phyloP scores from a whole-genome alignment of 2,329 filamentous ascomycete species.

The Zymoseptoria pseudotritici region DNA sequence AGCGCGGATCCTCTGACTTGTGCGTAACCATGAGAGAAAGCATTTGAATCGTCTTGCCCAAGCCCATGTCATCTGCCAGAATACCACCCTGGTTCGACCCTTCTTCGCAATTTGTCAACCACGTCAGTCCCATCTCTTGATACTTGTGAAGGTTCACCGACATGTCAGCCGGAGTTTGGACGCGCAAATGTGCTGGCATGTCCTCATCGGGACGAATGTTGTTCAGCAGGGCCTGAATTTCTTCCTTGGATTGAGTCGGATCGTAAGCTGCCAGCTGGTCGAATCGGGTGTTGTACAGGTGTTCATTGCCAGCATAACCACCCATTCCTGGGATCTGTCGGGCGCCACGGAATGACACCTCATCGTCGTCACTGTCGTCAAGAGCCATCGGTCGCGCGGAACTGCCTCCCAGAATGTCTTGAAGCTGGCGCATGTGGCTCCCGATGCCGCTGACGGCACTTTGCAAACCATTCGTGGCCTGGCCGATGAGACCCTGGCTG shows the following conservation, averaged over 20 bases:
- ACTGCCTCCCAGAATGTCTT: slow-evolving; percentile 15
- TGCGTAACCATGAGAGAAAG: slow-evolving; percentile 67
- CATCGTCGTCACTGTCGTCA: slow-evolving; percentile 21
- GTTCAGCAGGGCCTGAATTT: slow-evolving; percentile 61
- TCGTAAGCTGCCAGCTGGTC: slow-evolving; percentile 31
- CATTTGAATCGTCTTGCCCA: slow-evolving; percentile 78
- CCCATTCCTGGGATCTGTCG: slow-evolving; percentile 12
- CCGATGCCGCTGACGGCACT: slow-evolving; percentile 3
- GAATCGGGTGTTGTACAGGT: slow-evolving; percentile 20
- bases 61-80: slow-evolving; percentile 73
- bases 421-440: slow-evolving; percentile 13
- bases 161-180: slow-evolving; percentile 63
- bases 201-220: slow-evolving; percentile 66
- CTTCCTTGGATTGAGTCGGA: slow-evolving; percentile 50
- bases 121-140: slow-evolving; percentile 68
- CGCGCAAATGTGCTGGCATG: slow-evolving; percentile 47
- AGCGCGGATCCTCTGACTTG: slow-evolving; percentile 50
- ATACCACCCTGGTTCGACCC: slow-evolving; percentile 68
- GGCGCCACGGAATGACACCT: slow-evolving; percentile 17
- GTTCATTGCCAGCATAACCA: slow-evolving; percentile 20
- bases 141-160: slow-evolving; percentile 67
- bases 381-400: slow-evolving; percentile 8
- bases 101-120: slow-evolving; percentile 68
- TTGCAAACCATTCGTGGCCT: neutral
- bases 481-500: neutral